Conservation (phyloP, 148 eudicot species). For the Rhododendron kiyosumense region DNA sequence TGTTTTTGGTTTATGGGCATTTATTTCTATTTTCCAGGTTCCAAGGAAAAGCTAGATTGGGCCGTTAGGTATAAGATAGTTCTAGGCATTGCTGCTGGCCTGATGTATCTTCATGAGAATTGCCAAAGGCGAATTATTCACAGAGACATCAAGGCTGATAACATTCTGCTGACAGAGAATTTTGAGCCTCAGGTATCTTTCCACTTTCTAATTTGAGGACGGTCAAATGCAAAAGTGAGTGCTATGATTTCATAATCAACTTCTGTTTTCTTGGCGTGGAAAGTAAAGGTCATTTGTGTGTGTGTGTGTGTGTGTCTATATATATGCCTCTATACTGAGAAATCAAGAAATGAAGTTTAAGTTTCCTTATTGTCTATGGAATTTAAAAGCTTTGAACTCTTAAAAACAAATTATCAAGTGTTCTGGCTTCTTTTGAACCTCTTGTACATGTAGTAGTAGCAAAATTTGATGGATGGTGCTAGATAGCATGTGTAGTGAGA, state of each 20-base stretch:
- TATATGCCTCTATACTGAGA: background rate
- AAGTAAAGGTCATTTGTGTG: too few relatives aligned
- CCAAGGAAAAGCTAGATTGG: constrained; percentile 60
- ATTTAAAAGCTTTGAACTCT: background rate
- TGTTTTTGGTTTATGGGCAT: background rate
- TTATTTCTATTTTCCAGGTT: constrained; percentile 26
- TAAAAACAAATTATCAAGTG: background rate
- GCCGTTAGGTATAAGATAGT: constrained; percentile 59
- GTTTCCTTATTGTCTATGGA: background rate
- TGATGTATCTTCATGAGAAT: constrained; percentile 72
- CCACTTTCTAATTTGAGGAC: constrained; percentile 8
- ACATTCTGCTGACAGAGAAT: constrained; percentile 73
- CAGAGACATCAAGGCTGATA: constrained; percentile 90
- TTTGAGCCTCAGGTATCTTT: constrained; percentile 73
- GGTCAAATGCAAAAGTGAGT: background rate
- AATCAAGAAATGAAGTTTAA: background rate
- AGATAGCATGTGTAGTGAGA: background rate
- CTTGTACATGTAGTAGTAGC: background rate
- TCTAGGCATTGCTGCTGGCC: constrained; percentile 75
- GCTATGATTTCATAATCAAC: background rate
- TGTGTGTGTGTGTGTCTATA: too few relatives aligned
- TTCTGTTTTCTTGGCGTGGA: background rate
- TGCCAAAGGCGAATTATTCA: constrained; percentile 89
- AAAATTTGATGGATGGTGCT: background rate
- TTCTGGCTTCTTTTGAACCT: background rate